phyloP scores from a whole-genome alignment of 331 rosid genomes.

The Cucumis variabilis region DNA sequence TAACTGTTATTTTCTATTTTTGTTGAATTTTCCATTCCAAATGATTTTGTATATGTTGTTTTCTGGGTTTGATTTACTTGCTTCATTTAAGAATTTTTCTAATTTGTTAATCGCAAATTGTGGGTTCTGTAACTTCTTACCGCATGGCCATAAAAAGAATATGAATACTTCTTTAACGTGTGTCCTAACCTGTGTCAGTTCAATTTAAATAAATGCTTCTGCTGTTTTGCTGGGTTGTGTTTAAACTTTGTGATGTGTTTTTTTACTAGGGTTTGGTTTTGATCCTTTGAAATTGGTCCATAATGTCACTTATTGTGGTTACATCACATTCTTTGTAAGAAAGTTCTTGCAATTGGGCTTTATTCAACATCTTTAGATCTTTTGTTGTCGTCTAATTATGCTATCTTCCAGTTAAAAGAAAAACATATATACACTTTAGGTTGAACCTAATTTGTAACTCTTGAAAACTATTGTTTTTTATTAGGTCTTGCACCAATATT shows the following conservation, averaged over 20 bases:
- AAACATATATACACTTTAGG: no score
- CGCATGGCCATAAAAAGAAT: background rate
- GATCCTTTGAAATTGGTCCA: background rate
- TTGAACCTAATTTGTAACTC: no score
- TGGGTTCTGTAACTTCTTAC: background rate
- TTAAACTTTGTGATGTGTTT: background rate
- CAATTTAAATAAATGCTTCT: background rate
- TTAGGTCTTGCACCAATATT: no score
- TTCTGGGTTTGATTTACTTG: background rate
- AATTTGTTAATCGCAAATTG: conserved; percentile 1
- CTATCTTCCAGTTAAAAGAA: no score
- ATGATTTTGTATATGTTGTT: background rate
- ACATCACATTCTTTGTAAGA: background rate
- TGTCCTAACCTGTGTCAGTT: background rate
- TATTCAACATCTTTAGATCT: background rate
- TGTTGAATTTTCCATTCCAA: background rate
- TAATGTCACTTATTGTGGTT: background rate
- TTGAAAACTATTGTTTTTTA: no score
- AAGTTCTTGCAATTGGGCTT: background rate
- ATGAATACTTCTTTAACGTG: background rate
- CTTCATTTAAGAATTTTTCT: background rate
- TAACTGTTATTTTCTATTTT: background rate
- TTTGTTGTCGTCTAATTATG: no score
- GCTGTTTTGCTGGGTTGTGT: background rate
- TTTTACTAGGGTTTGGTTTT: conserved; percentile 2